Evolutionary conservation across 371 early-diverging fungal species (phyloP), one percentile per base, ranked within the genome.

Genomic region (Syncephalastrum contaminatum): DNA sequence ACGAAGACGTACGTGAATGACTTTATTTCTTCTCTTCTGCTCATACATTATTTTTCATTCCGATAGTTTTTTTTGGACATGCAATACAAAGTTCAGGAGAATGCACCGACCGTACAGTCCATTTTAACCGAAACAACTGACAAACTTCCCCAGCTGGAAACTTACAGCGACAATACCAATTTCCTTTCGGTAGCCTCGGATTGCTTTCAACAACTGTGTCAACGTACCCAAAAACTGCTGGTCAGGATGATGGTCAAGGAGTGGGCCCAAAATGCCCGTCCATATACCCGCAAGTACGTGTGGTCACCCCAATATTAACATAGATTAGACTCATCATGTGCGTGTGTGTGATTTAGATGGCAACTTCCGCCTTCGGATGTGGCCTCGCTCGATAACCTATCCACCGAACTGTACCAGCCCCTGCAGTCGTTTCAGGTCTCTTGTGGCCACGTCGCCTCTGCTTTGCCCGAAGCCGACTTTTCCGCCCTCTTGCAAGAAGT

Each of bases 361-460:
- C 64, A 68, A 36, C 19, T 62, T 24, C 43, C 64, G 4, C 43
- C 47, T 15, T 60, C 66, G 0, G 54, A 39, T 30, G 16, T 50
- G 16, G 24, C 18, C 16, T 52, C 16, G 21, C 16, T 27, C 8
- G 54, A 80, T 22, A 83, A 82, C 44, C 63, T 88, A 10, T 85
- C 90, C 0, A 63, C 83, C 36, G 88, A 88, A 49, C 65, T 90
- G 2, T 83, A 81, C 61, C 63, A 63, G 16, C 79, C 88, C 12
- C 59, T 90, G 4, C 73, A 82, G 14, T 56, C 76, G 18, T 66
- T 87, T 22, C 57, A 75, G 4, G 64, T 68, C 16, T 70, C 80
- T 3, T 66, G 83, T 43, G 71, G 72, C 19, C 80, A 73, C 43
- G 58, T 90, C 1, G 43, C 70, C 2, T 52, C 60, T 1, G 61